Conservation (phyloP, 495 filamentous ascomycete genomes). For the Glarea lozoyensis region DNA sequence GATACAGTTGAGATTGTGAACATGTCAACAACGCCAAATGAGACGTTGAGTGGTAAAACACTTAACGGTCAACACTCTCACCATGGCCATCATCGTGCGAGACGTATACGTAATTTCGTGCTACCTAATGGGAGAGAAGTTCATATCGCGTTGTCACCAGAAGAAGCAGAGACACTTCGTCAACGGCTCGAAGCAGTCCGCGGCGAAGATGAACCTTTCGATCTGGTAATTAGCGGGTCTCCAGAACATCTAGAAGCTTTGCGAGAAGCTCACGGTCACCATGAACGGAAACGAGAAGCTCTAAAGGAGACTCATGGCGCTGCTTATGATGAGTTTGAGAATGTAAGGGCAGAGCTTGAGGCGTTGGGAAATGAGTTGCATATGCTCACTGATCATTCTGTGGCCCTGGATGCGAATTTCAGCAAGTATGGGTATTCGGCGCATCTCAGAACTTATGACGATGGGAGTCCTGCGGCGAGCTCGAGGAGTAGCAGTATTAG, state of each 20-base stretch:
- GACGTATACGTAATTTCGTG: conserved; percentile 38
- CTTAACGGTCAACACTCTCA: not conserved
- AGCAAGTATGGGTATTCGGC: conserved; percentile 49
- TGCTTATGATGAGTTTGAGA: conserved; percentile 42
- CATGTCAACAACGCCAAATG: conserved; percentile 5
- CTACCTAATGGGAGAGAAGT: conserved; percentile 44
- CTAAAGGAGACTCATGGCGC: conserved; percentile 35
- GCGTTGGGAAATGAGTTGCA: conserved; percentile 40
- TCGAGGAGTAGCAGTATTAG: conserved; percentile 22
- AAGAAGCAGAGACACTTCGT: conserved; percentile 35
- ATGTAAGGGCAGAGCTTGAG: conserved; percentile 38
- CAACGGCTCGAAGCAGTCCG: conserved; percentile 28
- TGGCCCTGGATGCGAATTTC: conserved; percentile 46
- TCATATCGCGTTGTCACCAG: conserved; percentile 43
- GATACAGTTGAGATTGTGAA: too few relatives aligned
- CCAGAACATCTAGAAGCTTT: conserved; percentile 45
- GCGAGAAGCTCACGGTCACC: conserved; percentile 35
- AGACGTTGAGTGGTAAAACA: conserved; percentile 1
- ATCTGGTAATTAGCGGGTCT: conserved; percentile 43
- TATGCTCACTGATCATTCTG: conserved; percentile 38
- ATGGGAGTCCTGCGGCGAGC: conserved; percentile 1
- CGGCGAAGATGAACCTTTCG: conserved; percentile 34
- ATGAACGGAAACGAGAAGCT: conserved; percentile 31
- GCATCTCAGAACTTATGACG: conserved; percentile 36
- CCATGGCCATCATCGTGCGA: conserved; percentile 17